Evolutionary conservation across 2,329 filamentous ascomycete genomes (phyloP).

Genomic region (Penicillium sp.): DNA sequence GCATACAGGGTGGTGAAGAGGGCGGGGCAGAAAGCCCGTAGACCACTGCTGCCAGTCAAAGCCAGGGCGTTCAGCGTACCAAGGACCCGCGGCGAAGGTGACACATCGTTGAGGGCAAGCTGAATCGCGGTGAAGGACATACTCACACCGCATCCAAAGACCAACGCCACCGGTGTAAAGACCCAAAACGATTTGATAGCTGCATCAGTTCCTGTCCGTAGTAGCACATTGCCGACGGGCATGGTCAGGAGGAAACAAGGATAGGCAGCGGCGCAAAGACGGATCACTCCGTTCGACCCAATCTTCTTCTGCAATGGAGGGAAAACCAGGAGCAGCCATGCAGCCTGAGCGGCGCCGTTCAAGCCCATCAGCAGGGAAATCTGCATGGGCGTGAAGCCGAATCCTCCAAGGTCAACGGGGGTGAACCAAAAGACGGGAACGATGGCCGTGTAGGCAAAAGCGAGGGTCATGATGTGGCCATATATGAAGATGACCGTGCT

Average conservation of each 20-base stretch:
- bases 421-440: conserved; percentile 44
- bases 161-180: conserved; percentile 44
- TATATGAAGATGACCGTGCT: conserved; percentile 66
- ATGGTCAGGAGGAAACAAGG: conserved; percentile 62
- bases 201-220: conserved; percentile 43
- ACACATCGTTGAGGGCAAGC: conserved; percentile 72
- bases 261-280: conserved; percentile 58
- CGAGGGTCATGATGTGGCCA: conserved; percentile 66
- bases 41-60: conserved; percentile 60
- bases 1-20: conserved; percentile 69
- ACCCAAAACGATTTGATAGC: conserved; percentile 59
- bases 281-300: conserved; percentile 67
- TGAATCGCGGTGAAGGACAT: conserved; percentile 73
- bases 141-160: conserved; percentile 62
- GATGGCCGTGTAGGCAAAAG: conserved; percentile 57
- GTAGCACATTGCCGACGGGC: conserved; percentile 59
- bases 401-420: conserved; percentile 61
- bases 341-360: conserved; percentile 65
- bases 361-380: conserved; percentile 68
- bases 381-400: conserved; percentile 60
- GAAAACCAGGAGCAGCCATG: conserved; percentile 71
- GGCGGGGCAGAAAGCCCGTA: conserved; percentile 67
- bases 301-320: conserved; percentile 65
- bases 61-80: conserved; percentile 71
- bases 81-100: conserved; percentile 63